Conservation (phyloP, 2,329 filamentous ascomycete genomes). For the Hymenoscyphus fraxineus region DNA sequence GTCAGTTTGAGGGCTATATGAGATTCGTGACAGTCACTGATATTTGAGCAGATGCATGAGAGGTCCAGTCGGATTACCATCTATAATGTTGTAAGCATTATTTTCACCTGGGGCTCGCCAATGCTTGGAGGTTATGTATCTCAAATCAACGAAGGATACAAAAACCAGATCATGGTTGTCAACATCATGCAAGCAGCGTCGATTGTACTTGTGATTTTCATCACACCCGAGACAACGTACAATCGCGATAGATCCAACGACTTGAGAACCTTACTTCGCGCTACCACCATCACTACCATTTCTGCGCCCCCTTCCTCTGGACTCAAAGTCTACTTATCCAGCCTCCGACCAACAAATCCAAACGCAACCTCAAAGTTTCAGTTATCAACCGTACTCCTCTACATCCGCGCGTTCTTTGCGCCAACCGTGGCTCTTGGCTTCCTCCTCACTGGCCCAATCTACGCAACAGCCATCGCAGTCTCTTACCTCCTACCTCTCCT, state of each 20-base stretch:
- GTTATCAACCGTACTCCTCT: constrained; percentile 33
- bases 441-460: constrained; percentile 43
- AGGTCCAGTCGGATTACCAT: constrained; percentile 43
- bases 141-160: constrained; percentile 39
- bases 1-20: constrained; percentile 37
- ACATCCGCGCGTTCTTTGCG: constrained; percentile 45
- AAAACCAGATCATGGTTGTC: constrained; percentile 50
- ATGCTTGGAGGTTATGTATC: constrained; percentile 51
- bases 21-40: constrained; percentile 24
- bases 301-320: constrained; percentile 9
- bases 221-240: constrained; percentile 51
- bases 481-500: constrained; percentile 45
- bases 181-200: constrained; percentile 46
- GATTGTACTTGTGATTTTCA: constrained; percentile 46
- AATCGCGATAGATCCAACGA: constrained; percentile 36
- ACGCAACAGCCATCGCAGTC: constrained; percentile 46
- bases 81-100: constrained; percentile 43
- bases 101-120: constrained; percentile 51
- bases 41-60: constrained; percentile 49
- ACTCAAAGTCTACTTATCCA: constrained; percentile 19
- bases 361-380: constrained; percentile 25
- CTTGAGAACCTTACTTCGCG: background rate
- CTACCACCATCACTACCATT: constrained; percentile 11
- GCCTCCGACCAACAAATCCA: constrained; percentile 19
- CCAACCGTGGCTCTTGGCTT: constrained; percentile 49